phyloP scores from a whole-genome alignment of 768 basidiomycete species.

The Psilocybe azurescens region DNA sequence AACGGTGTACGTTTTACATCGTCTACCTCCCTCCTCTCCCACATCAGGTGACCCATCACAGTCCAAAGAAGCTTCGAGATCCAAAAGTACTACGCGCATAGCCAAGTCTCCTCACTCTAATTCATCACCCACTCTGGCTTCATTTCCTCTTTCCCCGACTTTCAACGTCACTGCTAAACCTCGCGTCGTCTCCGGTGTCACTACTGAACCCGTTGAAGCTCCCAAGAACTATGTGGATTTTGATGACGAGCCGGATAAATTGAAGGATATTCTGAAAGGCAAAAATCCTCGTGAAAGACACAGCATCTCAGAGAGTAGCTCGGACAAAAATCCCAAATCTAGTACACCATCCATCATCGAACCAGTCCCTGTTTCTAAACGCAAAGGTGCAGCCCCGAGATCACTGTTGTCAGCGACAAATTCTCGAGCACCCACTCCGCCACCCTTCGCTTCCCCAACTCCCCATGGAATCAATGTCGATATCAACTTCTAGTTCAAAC shows the following conservation, averaged over 20 bases:
- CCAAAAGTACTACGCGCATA: constrained; percentile 25
- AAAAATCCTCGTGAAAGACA: constrained; percentile 46
- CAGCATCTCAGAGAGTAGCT: constrained; percentile 26
- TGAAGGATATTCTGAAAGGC: constrained; percentile 75
- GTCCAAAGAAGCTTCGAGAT: constrained; percentile 22
- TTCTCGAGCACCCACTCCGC: constrained; percentile 46
- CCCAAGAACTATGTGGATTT: constrained; percentile 82
- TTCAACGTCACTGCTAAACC: constrained; percentile 63
- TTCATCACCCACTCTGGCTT: constrained; percentile 47
- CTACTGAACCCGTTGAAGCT: constrained; percentile 73
- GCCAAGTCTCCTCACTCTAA: constrained; percentile 29
- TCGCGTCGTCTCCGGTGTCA: constrained; percentile 74
- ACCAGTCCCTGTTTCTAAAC: constrained; percentile 22
- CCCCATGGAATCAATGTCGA: constrained; percentile 29
- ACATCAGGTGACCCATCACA: constrained; percentile 20
- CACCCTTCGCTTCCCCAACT: constrained; percentile 44
- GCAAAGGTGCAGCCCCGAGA: constrained; percentile 40
- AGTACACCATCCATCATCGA: constrained; percentile 33
- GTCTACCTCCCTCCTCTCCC: constrained; percentile 16
- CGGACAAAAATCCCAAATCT: constrained; percentile 26
- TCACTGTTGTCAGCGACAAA: constrained; percentile 52
- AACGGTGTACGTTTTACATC: constrained; percentile 46
- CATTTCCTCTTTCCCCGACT: constrained; percentile 36
- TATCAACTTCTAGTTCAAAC: constrained; percentile 27
- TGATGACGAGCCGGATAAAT: constrained; percentile 78